Evolutionary conservation across 75 land plant genomes (phyloP), one percentile per base, ranked within the genome.

Genomic region (Pinus albicaulis): DNA sequence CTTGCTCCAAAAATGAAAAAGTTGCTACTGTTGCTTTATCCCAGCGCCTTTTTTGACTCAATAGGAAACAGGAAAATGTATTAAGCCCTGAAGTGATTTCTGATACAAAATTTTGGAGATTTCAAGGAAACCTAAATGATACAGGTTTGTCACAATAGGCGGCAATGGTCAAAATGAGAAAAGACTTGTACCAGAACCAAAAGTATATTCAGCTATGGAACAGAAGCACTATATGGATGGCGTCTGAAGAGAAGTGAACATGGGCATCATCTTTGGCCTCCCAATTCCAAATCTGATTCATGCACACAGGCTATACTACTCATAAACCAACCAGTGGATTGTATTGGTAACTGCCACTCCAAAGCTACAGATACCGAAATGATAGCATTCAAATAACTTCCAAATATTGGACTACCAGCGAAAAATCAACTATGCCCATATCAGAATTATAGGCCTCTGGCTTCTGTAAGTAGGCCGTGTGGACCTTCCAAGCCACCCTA

Each of bases 371-470:
- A 7, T 44, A 44, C 8, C 7, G 52, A 48, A 48, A 48, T 7
- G 71, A 68, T 68, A 41, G 17, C 38, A 68, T 68, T n/a, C n/a
- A n/a, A n/a, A n/a, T 68, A 44, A n/a, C 48, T 68, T 19, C 48
- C 0, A 38, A 38, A n/a, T 11, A 66, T 20, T 66, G 36, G 23
- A n/a, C 11, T 7, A 44, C 38, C 71, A 68, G 53, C 12, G 1
- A 10, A 48, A 48, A 48, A 48, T 11, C 53, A 48, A 48, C 53
- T 48, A 10, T 48, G 53, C 53, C 12, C 53, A 10, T 48, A 48
- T 48, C 53, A 48, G 11, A 48, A 10, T 48, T 10, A 10, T 10
- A 48, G 53, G 53, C 53, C 53, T 48, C 2, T 48, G 53, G 53
- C 11, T 10, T 11, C 12, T 48, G 41, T 44, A 44, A 44, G 52